Percentiles rank a stretch among this genome's conserved stretches.
Evolutionary conservation across 2,329 filamentous ascomycete genomes (phyloP).

Genomic region (Orbilia brochopaga): DNA sequence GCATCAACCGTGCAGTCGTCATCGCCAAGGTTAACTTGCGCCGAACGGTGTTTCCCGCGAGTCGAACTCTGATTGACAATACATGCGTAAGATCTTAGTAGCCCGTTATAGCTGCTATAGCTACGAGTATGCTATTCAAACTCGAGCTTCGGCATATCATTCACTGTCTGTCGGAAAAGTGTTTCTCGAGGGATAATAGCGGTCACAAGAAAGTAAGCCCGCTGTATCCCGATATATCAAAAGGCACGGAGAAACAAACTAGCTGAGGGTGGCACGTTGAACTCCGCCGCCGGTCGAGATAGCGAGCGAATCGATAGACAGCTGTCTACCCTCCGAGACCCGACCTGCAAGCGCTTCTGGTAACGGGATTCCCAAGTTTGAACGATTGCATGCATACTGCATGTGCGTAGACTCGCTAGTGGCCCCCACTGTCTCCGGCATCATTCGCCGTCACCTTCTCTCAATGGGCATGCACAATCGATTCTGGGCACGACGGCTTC

Average conservation of each 20-base stretch:
- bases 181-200: no score
- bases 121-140: background rate
- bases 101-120: background rate
- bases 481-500: background rate
- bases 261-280: background rate
- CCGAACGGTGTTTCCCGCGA: background rate
- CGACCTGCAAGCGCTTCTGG: slow-evolving; percentile 8
- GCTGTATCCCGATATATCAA: no score
- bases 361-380: slow-evolving; percentile 6
- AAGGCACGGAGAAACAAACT: no score
- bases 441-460: slow-evolving; percentile 7
- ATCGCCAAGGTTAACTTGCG: background rate
- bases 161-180: no score
- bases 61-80: slow-evolving; percentile 1
- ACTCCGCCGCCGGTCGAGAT: background rate
- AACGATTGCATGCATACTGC: background rate
- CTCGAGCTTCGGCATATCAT: no score
- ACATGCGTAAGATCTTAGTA: background rate
- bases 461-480: background rate
- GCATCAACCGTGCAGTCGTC: background rate
- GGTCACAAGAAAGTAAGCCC: no score
- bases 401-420: background rate
- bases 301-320: background rate
- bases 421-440: background rate
- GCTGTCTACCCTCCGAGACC: background rate